These are phyloP conservation scores for Penicillium simplicissimum DNA, from an alignment of 495 filamentous ascomycete genomes.

Conservation along the genomic window DNA sequence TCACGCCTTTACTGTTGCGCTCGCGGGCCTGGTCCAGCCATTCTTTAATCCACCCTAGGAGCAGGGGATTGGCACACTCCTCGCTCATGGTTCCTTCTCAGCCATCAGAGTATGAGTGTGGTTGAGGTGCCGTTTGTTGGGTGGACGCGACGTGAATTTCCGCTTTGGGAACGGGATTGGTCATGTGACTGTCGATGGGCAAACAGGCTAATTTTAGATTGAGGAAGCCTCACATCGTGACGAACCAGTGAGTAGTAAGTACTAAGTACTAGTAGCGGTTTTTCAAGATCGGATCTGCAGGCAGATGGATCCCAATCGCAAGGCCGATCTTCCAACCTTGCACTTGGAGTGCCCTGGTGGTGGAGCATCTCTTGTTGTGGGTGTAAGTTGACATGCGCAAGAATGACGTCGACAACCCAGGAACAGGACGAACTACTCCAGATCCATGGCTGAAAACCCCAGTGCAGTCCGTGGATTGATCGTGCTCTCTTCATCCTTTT, in stretches of 20 bases:
- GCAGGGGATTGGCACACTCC: slow-evolving; percentile 69
- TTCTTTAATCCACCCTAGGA: slow-evolving; percentile 75
- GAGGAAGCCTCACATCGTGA: neutral
- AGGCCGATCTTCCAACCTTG: neutral
- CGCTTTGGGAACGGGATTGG: slow-evolving; percentile 25
- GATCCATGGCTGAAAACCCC: slow-evolving; percentile 6
- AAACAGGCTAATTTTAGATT: neutral
- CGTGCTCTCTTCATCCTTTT: neutral
- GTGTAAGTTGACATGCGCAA: neutral
- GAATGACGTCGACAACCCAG: slow-evolving; percentile 22
- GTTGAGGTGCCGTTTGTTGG: neutral
- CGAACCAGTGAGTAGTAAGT: neutral
- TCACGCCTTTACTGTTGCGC: slow-evolving; percentile 68
- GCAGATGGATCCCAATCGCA: neutral
- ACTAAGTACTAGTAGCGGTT: too few relatives aligned
- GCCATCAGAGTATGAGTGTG: slow-evolving; percentile 6
- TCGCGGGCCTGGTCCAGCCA: slow-evolving; percentile 76
- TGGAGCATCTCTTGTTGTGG: neutral
- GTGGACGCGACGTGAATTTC: slow-evolving; percentile 26
- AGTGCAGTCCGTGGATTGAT: neutral
- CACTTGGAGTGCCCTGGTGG: neutral
- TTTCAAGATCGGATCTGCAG: neutral
- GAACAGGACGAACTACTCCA: neutral
- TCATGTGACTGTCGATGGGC: slow-evolving; percentile 15
- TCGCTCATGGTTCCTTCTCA: slow-evolving; percentile 38